Evolutionary conservation across 1,284 basidiomycete species (phyloP).

Genomic region (Papiliotrema laurentii): DNA sequence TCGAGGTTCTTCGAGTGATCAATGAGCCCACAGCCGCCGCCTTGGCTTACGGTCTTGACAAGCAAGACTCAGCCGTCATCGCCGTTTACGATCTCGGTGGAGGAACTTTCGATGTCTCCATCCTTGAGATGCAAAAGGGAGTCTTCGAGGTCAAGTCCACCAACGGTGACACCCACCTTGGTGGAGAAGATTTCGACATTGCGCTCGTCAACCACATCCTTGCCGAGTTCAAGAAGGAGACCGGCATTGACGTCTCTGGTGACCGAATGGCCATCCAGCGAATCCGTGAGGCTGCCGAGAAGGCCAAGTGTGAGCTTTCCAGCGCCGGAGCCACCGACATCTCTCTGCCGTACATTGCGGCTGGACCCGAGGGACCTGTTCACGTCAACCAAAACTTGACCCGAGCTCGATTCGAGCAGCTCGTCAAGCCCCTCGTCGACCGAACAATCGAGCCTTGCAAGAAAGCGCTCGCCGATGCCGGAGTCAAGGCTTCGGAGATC

Average conservation of each 20-base stretch:
- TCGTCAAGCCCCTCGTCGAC: conserved; percentile 77
- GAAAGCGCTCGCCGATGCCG: conserved; percentile 88
- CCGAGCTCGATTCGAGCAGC: conserved; percentile 82
- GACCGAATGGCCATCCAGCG: conserved; percentile 99
- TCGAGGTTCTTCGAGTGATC: conserved; percentile 96
- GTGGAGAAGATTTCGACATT: conserved; percentile 98
- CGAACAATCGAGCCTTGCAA: conserved; percentile 95
- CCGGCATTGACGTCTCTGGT: conserved; percentile 70
- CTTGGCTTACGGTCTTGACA: conserved; percentile 92
- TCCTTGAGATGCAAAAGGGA: conserved; percentile 98
- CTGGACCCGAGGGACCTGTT: conserved; percentile 88
- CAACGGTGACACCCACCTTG: conserved; percentile 97
- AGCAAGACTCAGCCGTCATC: conserved; percentile 72
- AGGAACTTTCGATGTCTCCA: conserved; percentile 96
- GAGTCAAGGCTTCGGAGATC: conserved; percentile 86
- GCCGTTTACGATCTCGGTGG: conserved; percentile 96
- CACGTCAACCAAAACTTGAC: conserved; percentile 91
- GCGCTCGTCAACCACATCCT: conserved; percentile 82
- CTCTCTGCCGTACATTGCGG: conserved; percentile 96
- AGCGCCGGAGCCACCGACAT: conserved; percentile 91
- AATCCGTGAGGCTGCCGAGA: conserved; percentile 97
- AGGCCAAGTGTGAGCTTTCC: conserved; percentile 97
- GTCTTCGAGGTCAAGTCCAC: conserved; percentile 99
- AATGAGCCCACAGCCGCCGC: conserved; percentile 98
- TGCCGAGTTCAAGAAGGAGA: conserved; percentile 91